Percentiles rank a stretch among this genome's conserved stretches.
These are phyloP conservation scores for Nadsonia fulvescens DNA, from an alignment of 805 yeast genomes.

Conservation along the genomic window DNA sequence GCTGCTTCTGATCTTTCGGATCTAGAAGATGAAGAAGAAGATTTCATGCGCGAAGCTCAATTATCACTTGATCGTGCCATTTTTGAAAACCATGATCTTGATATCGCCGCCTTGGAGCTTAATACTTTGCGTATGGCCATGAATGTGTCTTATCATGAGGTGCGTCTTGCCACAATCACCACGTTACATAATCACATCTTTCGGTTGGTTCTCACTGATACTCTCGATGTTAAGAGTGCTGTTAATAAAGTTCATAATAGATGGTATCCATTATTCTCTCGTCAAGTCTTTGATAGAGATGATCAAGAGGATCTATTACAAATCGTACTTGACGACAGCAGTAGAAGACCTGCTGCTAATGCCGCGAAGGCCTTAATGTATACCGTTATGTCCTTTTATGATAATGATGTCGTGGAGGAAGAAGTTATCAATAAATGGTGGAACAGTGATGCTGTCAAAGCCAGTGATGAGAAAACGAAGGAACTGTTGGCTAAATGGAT, in stretches of 20 bases:
- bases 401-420: conserved; percentile 68
- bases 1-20: conserved; percentile 33
- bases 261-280: conserved; percentile 67
- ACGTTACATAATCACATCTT: conserved; percentile 55
- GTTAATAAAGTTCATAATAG: conserved; percentile 52
- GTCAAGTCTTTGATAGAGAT: conserved; percentile 68
- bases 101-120: conserved; percentile 80
- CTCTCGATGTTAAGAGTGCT: conserved; percentile 62
- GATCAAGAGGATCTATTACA: conserved; percentile 61
- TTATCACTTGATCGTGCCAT: conserved; percentile 87
- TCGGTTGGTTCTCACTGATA: conserved; percentile 51
- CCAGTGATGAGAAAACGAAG: conserved; percentile 27
- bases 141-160: conserved; percentile 90
- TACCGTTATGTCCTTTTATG: conserved; percentile 50
- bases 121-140: conserved; percentile 93
- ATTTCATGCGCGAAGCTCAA: conserved; percentile 74
- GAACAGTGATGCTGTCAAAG: conserved; percentile 30
- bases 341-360: conserved; percentile 23
- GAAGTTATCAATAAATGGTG: conserved; percentile 74
- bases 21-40: conserved; percentile 45
- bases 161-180: conserved; percentile 58
- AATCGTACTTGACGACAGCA: conserved; percentile 28
- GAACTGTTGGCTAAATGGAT: conserved; percentile 53
- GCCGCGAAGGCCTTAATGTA: conserved; percentile 29
- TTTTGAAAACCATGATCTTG: conserved; percentile 81